phyloP scores from a whole-genome alignment of 805 yeast genomes.

The Starmerella potacharoeniae region DNA sequence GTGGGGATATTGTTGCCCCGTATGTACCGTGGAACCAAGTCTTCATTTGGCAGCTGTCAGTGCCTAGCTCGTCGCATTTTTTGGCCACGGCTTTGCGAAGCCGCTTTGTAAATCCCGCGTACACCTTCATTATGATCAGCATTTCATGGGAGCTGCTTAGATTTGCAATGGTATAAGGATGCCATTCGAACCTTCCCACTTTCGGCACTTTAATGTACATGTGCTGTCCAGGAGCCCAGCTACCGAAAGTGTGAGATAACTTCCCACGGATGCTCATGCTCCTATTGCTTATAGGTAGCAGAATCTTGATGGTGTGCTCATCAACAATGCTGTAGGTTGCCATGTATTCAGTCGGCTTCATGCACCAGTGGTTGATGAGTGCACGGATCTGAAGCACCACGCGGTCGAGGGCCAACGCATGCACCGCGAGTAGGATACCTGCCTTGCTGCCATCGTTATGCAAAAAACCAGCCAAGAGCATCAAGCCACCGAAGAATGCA shows the following conservation, averaged over 20 bases:
- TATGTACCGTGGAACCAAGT: slow-evolving; percentile 2
- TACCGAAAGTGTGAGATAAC: not conserved
- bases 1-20: not conserved
- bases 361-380: not conserved
- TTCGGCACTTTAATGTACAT: not conserved
- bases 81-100: not conserved
- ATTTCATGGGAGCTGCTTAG: not conserved
- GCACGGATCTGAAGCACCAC: not conserved
- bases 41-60: not conserved
- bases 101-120: not conserved
- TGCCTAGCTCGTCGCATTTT: not conserved
- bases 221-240: slow-evolving; percentile 1
- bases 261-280: not conserved
- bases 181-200: slow-evolving; percentile 2
- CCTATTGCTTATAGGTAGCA: not conserved
- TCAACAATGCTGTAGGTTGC: not conserved
- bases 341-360: not conserved
- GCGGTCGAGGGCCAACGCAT: not conserved
- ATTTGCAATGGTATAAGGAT: not conserved
- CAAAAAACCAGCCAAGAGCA: not conserved
- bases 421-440: not conserved
- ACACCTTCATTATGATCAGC: slow-evolving; percentile 2
- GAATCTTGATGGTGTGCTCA: not conserved
- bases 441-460: slow-evolving; percentile 1
- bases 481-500: not conserved